phyloP scores from a whole-genome alignment of 768 basidiomycete species.

The Lyophyllum atratum region DNA sequence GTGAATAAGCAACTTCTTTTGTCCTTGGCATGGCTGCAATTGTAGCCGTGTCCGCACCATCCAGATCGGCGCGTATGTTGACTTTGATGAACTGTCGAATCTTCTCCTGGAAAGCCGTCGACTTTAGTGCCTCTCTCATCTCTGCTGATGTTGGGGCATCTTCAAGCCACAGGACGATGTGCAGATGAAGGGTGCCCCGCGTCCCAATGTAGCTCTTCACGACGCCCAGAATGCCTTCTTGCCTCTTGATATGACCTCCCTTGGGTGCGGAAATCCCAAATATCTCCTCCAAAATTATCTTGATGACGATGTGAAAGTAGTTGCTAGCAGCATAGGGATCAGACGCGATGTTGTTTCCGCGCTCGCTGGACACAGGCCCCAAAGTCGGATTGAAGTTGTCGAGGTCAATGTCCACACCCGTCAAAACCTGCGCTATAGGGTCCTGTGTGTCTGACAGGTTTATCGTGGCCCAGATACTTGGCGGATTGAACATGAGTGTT shows the following conservation, averaged over 20 bases:
- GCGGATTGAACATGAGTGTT: slow-evolving; percentile 26
- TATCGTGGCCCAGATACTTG: slow-evolving; percentile 44
- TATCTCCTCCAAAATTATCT: slow-evolving; percentile 27
- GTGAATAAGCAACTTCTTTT: slow-evolving; percentile 28
- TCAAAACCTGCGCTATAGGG: slow-evolving; percentile 45
- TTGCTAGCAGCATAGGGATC: slow-evolving; percentile 44
- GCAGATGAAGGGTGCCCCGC: slow-evolving; percentile 40
- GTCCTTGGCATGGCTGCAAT: too few relatives aligned
- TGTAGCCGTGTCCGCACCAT: too few relatives aligned
- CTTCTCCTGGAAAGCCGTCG: slow-evolving; percentile 25
- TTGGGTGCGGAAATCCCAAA: slow-evolving; percentile 30
- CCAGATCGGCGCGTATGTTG: slow-evolving; percentile 28
- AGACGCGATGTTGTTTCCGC: slow-evolving; percentile 28
- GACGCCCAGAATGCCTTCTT: slow-evolving; percentile 34
- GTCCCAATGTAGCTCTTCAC: slow-evolving; percentile 36
- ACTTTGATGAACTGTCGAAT: slow-evolving; percentile 29
- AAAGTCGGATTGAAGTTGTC: slow-evolving; percentile 30
- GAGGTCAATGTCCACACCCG: slow-evolving; percentile 43
- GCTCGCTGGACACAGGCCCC: slow-evolving; percentile 23
- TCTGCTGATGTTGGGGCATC: slow-evolving; percentile 24
- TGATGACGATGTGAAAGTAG: slow-evolving; percentile 40
- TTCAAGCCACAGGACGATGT: slow-evolving; percentile 39
- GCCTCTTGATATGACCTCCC: slow-evolving; percentile 2
- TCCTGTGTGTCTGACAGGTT: slow-evolving; percentile 42
- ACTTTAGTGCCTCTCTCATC: slow-evolving; percentile 22